A percentile compares a stretch with the other conserved stretches of the same genome.
These are phyloP conservation scores for Aspergillus sp. DNA, from an alignment of 2,329 filamentous ascomycete species.

Conservation along the genomic window DNA sequence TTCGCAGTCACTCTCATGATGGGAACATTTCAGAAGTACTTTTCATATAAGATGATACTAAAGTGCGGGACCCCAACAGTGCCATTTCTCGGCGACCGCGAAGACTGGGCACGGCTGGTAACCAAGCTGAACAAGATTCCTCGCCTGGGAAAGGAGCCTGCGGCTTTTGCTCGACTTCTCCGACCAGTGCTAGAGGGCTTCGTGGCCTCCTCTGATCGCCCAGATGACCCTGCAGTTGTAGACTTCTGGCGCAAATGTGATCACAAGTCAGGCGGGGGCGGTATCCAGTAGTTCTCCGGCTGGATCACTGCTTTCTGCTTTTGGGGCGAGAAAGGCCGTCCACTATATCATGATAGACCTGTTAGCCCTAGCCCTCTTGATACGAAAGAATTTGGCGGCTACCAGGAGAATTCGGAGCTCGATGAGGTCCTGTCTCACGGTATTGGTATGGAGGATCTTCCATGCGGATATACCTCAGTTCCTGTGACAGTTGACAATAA, in stretches of 20 bases:
- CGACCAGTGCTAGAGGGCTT: constrained; percentile 41
- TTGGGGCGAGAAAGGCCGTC: constrained; percentile 33
- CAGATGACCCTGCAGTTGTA: background rate
- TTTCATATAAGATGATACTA: constrained; percentile 26
- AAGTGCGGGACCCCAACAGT: constrained; percentile 47
- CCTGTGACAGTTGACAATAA: constrained; percentile 28
- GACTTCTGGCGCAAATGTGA: constrained; percentile 5
- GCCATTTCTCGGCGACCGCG: constrained; percentile 42
- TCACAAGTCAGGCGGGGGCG: constrained; percentile 25
- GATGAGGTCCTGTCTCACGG: constrained; percentile 15
- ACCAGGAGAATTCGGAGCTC: background rate
- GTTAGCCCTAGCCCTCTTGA: no score
- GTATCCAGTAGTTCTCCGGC: constrained; percentile 34
- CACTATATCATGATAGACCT: constrained; percentile 6
- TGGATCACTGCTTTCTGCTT: constrained; percentile 46
- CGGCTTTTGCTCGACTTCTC: constrained; percentile 33
- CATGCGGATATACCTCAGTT: constrained; percentile 20
- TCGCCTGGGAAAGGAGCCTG: constrained; percentile 40
- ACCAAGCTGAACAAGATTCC: constrained; percentile 38
- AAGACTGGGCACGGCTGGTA: constrained; percentile 42
- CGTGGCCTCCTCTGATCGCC: constrained; percentile 19
- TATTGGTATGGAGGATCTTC: constrained; percentile 19
- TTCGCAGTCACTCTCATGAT: constrained; percentile 46
- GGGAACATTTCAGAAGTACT: constrained; percentile 47
- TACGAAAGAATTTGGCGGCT: no score